Base-by-base conservation (phyloP, 106 monocot species). In the Apostasia ramifera region DNA sequence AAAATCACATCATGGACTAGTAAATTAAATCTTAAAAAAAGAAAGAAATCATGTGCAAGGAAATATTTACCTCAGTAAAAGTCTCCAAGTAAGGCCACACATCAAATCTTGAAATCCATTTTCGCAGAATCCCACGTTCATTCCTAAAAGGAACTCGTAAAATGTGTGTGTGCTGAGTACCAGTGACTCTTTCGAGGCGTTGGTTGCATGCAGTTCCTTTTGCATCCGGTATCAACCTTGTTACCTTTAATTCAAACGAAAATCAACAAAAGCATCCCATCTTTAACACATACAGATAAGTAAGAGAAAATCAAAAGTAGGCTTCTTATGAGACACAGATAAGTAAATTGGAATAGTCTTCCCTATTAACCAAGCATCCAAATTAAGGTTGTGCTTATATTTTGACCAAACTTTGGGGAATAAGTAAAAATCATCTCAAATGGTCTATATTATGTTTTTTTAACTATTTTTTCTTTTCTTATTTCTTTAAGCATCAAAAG, bases 101-200 rank as follows among this genome's bases (percentile, higher is more conserved):
- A 82, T 95, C 95, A 84, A 95, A 95, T 61, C 86, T 81, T 67
- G 95, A 95, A 67, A 95, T 89, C 95, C 95, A 95, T 74, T 95
- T 91, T 15, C 62, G 76, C 58, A 91, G 87, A 76, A 91, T 82
- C 40, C 95, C 95, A 4, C 86, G 76, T 73, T 95, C 82, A 69
- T 70, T 86, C 66, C 84, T 86, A 70, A 95, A 95, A 61, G 95
- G 91, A 26, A 95, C 88, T 5, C 95, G 64, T 70, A 95, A 82
- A 67, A 95, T 95, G 66, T 76, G 73, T 41, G 84, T 69, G 68
- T 91, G 78, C 11, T 91, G 76, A 65, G 91, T 95, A 55, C 95
- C 95, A 58, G 68, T 84, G 6, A 95, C 73, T 72, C 80, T 85
- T 72, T 95, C 95, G 66, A 95, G 85, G n/a, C 95, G 81, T 72